Evolutionary conservation across 768 basidiomycete species (phyloP), one percentile per base, ranked within the genome.

Genomic region (Sporobolomyces roseus): DNA sequence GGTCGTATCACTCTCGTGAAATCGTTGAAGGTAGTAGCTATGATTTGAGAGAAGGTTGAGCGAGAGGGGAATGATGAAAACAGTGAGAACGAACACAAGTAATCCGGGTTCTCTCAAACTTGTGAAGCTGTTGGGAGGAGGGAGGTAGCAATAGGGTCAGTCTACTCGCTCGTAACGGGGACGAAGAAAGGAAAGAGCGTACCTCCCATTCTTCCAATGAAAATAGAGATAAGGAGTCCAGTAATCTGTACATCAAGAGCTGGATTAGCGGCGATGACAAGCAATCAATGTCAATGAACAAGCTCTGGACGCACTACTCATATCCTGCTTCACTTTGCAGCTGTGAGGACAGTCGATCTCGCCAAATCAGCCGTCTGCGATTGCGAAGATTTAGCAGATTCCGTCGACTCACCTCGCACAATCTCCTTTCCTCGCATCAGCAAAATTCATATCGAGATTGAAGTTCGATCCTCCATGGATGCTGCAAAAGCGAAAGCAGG

Each of bases 361-460:
- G 38, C 17, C 38, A 41, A 17, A 41, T 41, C 38, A n/a, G n/a
- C n/a, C n/a, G n/a, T n/a, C n/a, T n/a, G n/a, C 38, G 17, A 17
- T 9, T 17, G 17, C 38, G 38, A 41, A 41, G 38, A 27, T 13
- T 2, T 12, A 29, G 3, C 16, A 19, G 2, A 3, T 4, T 16
- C 2, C 32, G 16, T 16, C 12, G 16, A 17, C 29, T 35, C 52
- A 64, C 56, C 43, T 60, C 13, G 62, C 33, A 41, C 68, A 69
- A 21, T 41, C 38, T 9, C 49, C 9, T 6, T n/a, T 52, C 25
- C 54, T 17, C 27, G 63, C 58, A 7, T 27, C 30, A 2, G 48
- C 52, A 16, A 50, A 64, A 21, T 36, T 21, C 35, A 69, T 35
- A 35, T 64, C 63, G 52, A 69, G 68, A 38, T 69, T 69, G 63